These are phyloP conservation scores for Capronia americana DNA, from an alignment of 2,329 filamentous ascomycete species.

Conservation along the genomic window DNA sequence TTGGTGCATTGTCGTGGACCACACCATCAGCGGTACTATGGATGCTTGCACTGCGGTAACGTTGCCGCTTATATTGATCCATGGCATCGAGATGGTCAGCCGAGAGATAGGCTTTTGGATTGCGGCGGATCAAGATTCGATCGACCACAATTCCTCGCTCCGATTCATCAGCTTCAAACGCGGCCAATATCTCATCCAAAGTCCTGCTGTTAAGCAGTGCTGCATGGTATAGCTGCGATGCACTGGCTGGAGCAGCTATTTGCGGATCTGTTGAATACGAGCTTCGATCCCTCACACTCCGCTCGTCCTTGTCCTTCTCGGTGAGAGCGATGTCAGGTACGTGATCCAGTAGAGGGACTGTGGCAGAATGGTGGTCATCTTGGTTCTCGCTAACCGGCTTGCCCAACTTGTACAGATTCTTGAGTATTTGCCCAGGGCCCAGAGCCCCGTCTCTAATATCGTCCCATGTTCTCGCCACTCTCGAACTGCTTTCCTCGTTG, in stretches of 20 bases:
- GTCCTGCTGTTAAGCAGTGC: constrained; percentile 29
- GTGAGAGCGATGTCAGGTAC: constrained; percentile 17
- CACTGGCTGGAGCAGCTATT: constrained; percentile 15
- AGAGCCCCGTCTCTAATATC: constrained; percentile 14
- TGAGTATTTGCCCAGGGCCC: constrained; percentile 20
- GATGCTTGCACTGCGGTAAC: constrained; percentile 21
- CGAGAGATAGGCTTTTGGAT: constrained; percentile 2
- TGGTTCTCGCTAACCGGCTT: constrained; percentile 24
- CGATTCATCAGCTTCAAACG: constrained; percentile 21
- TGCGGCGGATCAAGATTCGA: constrained; percentile 6
- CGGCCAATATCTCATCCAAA: constrained; percentile 32
- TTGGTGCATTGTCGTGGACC: not conserved
- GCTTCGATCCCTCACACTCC: not conserved
- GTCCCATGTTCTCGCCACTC: constrained; percentile 9
- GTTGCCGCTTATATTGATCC: constrained; percentile 10
- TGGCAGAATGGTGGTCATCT: constrained; percentile 15
- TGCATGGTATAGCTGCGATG: constrained; percentile 32
- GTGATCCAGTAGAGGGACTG: not conserved
- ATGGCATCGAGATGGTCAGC: not conserved
- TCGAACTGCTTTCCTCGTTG: not conserved
- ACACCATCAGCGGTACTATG: constrained; percentile 18
- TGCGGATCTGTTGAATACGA: constrained; percentile 9
- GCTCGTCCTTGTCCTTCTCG: constrained; percentile 18
- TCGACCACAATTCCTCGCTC: not conserved
- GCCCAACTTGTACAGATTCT: constrained; percentile 24